Percentiles rank a stretch among this genome's conserved stretches.
Evolutionary conservation across 768 basidiomycete genomes (phyloP).

Genomic region (Clitopilus passeckerianus): DNA sequence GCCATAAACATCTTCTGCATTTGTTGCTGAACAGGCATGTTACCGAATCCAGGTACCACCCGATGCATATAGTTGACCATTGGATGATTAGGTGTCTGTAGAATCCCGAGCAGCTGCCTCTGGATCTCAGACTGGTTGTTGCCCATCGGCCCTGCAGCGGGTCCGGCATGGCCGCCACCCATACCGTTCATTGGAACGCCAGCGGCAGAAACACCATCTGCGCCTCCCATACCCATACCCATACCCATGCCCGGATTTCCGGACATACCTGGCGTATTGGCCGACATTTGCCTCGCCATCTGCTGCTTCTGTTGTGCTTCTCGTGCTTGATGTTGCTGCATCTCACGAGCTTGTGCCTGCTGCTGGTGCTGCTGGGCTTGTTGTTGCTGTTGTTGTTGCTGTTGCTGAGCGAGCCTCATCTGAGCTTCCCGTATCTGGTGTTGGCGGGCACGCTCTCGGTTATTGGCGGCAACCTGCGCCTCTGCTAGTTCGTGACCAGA

Average conservation of each 20-base stretch:
- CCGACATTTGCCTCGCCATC: conserved; percentile 36
- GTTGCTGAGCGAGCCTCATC: conserved; percentile 23
- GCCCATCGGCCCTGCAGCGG: not conserved
- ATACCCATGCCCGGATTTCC: conserved; percentile 11
- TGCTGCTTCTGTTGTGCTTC: conserved; percentile 13
- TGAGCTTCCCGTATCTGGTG: conserved; percentile 29
- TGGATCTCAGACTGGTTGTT: conserved; percentile 21
- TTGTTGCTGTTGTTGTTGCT: conserved; percentile 15
- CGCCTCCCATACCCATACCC: conserved; percentile 11
- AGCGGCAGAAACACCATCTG: conserved; percentile 14
- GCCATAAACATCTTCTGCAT: conserved; percentile 51
- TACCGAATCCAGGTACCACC: conserved; percentile 47
- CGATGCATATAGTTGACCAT: conserved; percentile 51
- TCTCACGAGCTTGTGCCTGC: conserved; percentile 20
- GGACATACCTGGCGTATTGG: conserved; percentile 20
- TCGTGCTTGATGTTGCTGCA: conserved; percentile 21
- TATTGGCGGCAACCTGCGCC: conserved; percentile 27
- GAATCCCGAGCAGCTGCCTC: conserved; percentile 41
- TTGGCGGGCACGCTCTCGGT: conserved; percentile 28
- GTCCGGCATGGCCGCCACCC: conserved; percentile 11
- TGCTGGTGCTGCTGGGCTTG: conserved; percentile 26
- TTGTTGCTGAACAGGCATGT: conserved; percentile 47
- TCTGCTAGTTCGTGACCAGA: conserved; percentile 21
- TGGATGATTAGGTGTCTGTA: conserved; percentile 54
- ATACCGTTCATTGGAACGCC: conserved; percentile 4